These are phyloP conservation scores for Neurospora africana DNA, from an alignment of 495 filamentous ascomycete species.

Conservation along the genomic window DNA sequence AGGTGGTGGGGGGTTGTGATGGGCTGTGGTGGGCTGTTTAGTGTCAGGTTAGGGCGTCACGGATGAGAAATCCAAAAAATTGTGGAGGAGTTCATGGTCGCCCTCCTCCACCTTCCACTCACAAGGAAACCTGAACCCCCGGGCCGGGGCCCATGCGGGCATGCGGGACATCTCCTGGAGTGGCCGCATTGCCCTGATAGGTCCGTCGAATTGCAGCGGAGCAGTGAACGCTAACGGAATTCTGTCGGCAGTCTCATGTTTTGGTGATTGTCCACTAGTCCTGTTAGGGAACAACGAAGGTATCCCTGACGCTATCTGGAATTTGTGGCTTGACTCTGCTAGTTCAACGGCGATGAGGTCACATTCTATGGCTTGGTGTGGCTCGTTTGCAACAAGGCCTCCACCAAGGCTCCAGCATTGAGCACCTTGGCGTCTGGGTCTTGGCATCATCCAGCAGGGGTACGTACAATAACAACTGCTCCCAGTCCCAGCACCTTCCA, in stretches of 20 bases:
- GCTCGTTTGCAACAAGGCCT: background rate
- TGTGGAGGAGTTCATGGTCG: background rate
- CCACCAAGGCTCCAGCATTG: background rate
- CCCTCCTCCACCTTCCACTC: background rate
- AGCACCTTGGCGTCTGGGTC: background rate
- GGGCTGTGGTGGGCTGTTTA: background rate
- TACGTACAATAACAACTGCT: background rate
- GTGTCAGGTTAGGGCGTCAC: background rate
- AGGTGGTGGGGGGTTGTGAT: background rate
- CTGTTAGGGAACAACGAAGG: background rate
- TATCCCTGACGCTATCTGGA: background rate
- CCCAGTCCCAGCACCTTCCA: background rate
- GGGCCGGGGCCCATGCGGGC: background rate
- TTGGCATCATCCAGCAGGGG: background rate
- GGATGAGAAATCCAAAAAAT: slow-evolving; percentile 1
- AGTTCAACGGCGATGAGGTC: background rate
- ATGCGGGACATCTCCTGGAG: background rate
- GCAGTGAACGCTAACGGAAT: background rate
- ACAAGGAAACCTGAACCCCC: background rate
- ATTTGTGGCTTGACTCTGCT: background rate
- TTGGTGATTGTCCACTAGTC: background rate
- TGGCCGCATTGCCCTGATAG: background rate
- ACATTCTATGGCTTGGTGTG: background rate
- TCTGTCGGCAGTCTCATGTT: background rate
- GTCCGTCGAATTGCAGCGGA: background rate